Percentiles rank a stretch among this genome's conserved stretches.
Evolutionary conservation across 352 stramenopile species (phyloP).

Genomic region (Phytopythium oedochilum): DNA sequence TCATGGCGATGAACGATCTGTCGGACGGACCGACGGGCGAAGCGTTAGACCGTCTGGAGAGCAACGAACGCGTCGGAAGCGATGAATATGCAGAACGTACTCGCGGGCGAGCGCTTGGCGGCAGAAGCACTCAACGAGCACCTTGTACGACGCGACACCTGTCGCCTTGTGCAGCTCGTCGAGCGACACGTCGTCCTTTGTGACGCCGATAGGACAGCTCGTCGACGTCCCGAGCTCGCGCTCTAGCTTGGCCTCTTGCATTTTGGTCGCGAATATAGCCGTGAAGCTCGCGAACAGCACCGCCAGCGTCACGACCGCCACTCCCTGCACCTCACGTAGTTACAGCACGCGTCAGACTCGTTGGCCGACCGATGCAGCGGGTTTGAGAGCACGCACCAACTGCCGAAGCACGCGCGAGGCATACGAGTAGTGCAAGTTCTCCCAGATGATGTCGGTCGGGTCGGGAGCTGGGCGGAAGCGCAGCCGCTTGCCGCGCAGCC

Average conservation of each 20-base stretch:
- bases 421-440: constrained; percentile 73
- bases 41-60: neutral
- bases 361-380: neutral
- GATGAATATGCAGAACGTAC: constrained; percentile 14
- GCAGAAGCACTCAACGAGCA: constrained; percentile 79
- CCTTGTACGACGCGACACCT: constrained; percentile 55
- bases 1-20: constrained; percentile 59
- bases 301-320: constrained; percentile 59
- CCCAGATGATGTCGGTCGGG: constrained; percentile 83
- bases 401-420: constrained; percentile 57
- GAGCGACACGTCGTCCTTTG: constrained; percentile 59
- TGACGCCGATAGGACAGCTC: constrained; percentile 52
- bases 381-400: constrained; percentile 21
- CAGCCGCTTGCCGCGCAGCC: constrained; percentile 65
- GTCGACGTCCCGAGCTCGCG: constrained; percentile 57
- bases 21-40: neutral
- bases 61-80: neutral
- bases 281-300: constrained; percentile 75
- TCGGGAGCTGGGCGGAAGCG: constrained; percentile 66
- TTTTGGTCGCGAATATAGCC: constrained; percentile 67
- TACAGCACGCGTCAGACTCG: neutral
- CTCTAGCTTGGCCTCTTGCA: constrained; percentile 70
- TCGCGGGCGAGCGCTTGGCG: constrained; percentile 44
- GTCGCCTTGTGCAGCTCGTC: constrained; percentile 59
- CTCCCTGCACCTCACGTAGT: constrained; percentile 22